Conservation (phyloP, 208 protist species). For the Angomonas ambiguus region DNA sequence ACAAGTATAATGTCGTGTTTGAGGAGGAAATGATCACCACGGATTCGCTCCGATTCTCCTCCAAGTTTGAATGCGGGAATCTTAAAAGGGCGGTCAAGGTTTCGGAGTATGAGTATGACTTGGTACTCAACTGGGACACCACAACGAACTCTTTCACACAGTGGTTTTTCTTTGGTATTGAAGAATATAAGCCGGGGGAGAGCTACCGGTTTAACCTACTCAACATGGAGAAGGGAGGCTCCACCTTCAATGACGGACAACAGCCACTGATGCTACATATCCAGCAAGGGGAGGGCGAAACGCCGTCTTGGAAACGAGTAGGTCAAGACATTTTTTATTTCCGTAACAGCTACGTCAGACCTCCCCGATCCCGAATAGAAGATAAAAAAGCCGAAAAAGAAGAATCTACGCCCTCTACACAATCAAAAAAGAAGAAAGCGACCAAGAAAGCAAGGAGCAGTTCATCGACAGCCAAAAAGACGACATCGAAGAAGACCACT, state of each 20-base stretch:
- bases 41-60: slow-evolving; percentile 75
- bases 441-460: background rate
- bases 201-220: slow-evolving; percentile 96
- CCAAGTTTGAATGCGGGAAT: slow-evolving; percentile 95
- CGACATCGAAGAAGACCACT: background rate
- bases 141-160: slow-evolving; percentile 94
- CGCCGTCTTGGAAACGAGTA: slow-evolving; percentile 42
- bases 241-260: slow-evolving; percentile 95
- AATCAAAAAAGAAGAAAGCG: slow-evolving; percentile 1
- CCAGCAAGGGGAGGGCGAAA: background rate
- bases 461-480: background rate
- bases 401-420: background rate
- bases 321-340: slow-evolving; percentile 86
- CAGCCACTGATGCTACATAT: slow-evolving; percentile 88
- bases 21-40: slow-evolving; percentile 9
- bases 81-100: slow-evolving; percentile 89
- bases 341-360: slow-evolving; percentile 61
- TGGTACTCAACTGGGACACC: slow-evolving; percentile 92
- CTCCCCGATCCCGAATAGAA: slow-evolving; percentile 24
- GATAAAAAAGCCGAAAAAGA: slow-evolving; percentile 11
- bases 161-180: slow-evolving; percentile 96
- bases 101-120: slow-evolving; percentile 89
- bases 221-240: slow-evolving; percentile 94
- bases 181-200: slow-evolving; percentile 46
- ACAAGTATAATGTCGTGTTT: slow-evolving; percentile 22